Base-by-base conservation (phyloP, 2,329 filamentous ascomycete species). In the Phyllosticta paracitricarpa region DNA sequence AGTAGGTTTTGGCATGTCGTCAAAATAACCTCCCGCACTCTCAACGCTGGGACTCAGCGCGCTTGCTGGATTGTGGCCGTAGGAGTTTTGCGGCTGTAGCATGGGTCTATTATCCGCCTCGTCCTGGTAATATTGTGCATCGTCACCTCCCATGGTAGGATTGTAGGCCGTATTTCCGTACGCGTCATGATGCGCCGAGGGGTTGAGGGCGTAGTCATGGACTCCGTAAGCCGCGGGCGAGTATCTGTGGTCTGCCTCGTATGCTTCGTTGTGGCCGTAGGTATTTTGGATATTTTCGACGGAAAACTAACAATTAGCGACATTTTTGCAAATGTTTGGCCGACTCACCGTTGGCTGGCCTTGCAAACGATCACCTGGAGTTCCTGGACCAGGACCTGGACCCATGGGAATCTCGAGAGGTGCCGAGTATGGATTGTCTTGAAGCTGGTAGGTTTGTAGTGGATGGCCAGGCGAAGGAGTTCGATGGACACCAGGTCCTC, bases 131-230 rank as follows among this genome's bases (percentile, higher is more conserved):
- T 85, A 87, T 40, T 56, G 52, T 22, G 51, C 33, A 25, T 83
- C 82, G 63, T 82, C 80, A 24, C 87, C 84, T 48, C 83, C 78
- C 4, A 81, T 80, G 9, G 82, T 78, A 12, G 90, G 89, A 66
- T 91, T 83, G 73, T 96, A 96, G 1, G 90, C 88, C 66, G 88
- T 85, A 67, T 87, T 89, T 73, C 89, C 93, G 78, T 96, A 96
- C 61, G 85, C 84, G 74, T 96, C 90, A 71, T 94, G 90, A 69
- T 96, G 91, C 62, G 87, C 86, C 72, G 95, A 87, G 9, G 93
- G 91, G 69, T 91, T 86, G 63, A 96, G 76, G 62, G 80, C 79
- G 64, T 79, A 74, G 59, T 75, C 75, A 82, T 64, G 79, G 73
- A 54, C 28, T 7, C 19, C 26, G 57, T 75, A 62, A 10, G 57